Evolutionary conservation across 192 early-diverging fungal genomes (phyloP), one percentile per base, ranked within the genome.

Genomic region (Mortierella hygrophila): DNA sequence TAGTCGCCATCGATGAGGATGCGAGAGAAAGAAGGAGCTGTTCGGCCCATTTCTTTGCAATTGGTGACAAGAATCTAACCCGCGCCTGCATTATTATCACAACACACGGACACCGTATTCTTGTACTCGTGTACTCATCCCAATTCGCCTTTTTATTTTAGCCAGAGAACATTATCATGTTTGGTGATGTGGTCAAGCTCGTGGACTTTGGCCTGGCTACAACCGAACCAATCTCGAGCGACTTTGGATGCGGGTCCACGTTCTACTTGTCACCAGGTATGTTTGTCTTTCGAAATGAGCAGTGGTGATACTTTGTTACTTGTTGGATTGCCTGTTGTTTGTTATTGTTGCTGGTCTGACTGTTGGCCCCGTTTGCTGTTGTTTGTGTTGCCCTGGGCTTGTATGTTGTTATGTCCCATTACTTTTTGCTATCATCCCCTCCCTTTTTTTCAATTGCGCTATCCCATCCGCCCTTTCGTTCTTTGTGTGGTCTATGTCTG

Each of bases 131-230:
- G 35, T 65, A 65, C 29, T 65, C n/a, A 65, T 29, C 26, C 29
- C 1, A 65, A 29, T 32, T 26, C 26, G 26, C 11, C 21, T 60
- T 32, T 29, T 29, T 65, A 20, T 63, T 57, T 60, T 81, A 96
- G 87, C 95, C 95, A n/a, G 96, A 96, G 78, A 96, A 96, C 68
- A 94, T 96, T 26, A 85, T 96, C 41, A 88, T 96, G 18, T 91
- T 91, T 47, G 90, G 89, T 47, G 78, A 86, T 38, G 87, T 93
- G 68, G 91, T 96, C 84, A 99, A 97, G 90, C 91, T 99, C 52
- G 94, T 96, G 13, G 98, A 99, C 88, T 99, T 99, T 93, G 98
- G 98, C 8, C 87, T 99, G 78, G 96, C 98, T 47, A 98, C 88
- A 77, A 91, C 83, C 73, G 93, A 85, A 70, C 80, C 65, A 71